Evolutionary conservation across 2,329 filamentous ascomycete species (phyloP).

Genomic region (Alternaria triticina): DNA sequence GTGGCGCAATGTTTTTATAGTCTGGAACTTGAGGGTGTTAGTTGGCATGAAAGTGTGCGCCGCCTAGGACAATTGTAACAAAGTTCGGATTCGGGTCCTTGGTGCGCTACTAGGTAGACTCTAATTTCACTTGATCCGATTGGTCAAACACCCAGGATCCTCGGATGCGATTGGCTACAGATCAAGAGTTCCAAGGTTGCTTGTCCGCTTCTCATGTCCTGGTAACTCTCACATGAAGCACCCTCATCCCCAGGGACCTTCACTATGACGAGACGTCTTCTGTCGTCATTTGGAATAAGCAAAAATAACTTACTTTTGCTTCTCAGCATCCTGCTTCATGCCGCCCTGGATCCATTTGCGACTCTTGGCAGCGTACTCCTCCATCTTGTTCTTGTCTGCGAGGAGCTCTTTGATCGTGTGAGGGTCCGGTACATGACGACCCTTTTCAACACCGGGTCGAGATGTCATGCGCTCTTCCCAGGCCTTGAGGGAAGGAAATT

Average conservation of each 20-base stretch:
- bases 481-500: constrained; percentile 76
- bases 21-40: not conserved
- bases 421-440: constrained; percentile 71
- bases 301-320: constrained; percentile 36
- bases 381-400: constrained; percentile 63
- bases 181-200: not conserved
- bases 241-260: not conserved
- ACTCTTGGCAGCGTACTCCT: constrained; percentile 59
- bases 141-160: not conserved
- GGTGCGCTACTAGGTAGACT: not conserved
- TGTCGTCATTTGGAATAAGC: not conserved
- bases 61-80: not conserved
- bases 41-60: not conserved
- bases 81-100: not conserved
- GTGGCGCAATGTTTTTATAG: not conserved
- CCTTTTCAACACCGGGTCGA: constrained; percentile 76
- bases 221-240: not conserved
- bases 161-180: not conserved
- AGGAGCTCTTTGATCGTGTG: constrained; percentile 67
- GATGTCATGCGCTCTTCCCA: constrained; percentile 76
- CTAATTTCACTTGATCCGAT: not conserved
- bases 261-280: not conserved
- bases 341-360: constrained; percentile 70
- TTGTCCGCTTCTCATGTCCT: not conserved
- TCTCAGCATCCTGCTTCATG: constrained; percentile 67